These are phyloP conservation scores for Solanum sitiens DNA, from an alignment of 257 asterid species.

Conservation along the genomic window DNA sequence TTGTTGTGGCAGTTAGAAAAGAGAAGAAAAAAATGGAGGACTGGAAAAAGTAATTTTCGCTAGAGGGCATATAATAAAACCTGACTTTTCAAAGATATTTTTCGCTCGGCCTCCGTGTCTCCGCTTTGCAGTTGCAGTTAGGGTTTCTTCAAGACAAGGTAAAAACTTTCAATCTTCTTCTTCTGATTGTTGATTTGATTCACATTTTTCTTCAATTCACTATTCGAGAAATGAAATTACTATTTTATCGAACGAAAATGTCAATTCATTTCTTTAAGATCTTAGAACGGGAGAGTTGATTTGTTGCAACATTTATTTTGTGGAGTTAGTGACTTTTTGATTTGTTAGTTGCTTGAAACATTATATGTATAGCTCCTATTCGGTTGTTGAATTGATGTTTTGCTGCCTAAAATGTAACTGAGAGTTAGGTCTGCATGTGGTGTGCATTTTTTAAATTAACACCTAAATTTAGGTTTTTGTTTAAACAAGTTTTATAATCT, in stretches of 20 bases:
- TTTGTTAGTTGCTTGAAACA: not conserved
- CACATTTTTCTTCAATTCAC: not conserved
- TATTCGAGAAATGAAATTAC: not conserved
- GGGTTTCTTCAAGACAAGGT: not conserved
- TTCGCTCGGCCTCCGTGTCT: not conserved
- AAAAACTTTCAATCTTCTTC: not conserved
- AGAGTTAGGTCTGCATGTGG: not conserved
- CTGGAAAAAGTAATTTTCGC: not conserved
- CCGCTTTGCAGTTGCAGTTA: not conserved
- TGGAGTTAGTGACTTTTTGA: not conserved
- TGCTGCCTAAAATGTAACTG: not conserved
- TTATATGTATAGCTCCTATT: not conserved
- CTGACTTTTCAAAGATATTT: not conserved
- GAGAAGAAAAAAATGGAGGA: not conserved
- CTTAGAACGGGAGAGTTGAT: not conserved
- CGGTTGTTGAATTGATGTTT: not conserved
- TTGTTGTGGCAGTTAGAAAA: not conserved
- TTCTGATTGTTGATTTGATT: not conserved
- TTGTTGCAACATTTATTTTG: not conserved
- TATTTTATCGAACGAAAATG: not conserved
- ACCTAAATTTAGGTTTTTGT: not conserved
- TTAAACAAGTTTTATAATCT: not conserved
- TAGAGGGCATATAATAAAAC: not conserved
- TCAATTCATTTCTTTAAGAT: too few species aligned
- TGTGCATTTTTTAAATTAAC: not conserved